Percentiles rank a stretch among this genome's conserved stretches.
phyloP scores from a whole-genome alignment of 495 filamentous ascomycete species.

The Podospora anserina region DNA sequence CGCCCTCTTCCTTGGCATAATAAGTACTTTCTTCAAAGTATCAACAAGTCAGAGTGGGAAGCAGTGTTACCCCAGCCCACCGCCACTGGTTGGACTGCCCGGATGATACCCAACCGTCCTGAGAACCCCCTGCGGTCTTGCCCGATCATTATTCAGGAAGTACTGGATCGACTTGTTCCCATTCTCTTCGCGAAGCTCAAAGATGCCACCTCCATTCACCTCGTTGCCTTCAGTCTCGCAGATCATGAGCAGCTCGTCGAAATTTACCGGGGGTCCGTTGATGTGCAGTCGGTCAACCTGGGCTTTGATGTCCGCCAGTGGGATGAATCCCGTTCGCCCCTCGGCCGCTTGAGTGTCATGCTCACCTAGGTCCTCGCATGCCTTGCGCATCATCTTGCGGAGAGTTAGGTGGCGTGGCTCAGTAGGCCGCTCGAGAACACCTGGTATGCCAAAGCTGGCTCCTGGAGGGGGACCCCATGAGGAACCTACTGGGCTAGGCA shows the following conservation, averaged over 20 bases:
- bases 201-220: conserved; percentile 84
- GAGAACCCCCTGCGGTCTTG: conserved; percentile 27
- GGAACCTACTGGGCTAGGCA: conserved; percentile 16
- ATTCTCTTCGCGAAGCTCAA: conserved; percentile 56
- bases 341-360: conserved; percentile 20
- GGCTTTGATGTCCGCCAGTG: conserved; percentile 60
- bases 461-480: conserved; percentile 30
- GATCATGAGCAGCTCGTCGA: conserved; percentile 78
- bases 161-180: conserved; percentile 58
- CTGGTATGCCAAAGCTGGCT: conserved; percentile 32
- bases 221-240: conserved; percentile 86
- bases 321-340: conserved; percentile 56
- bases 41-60: background rate
- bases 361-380: conserved; percentile 46
- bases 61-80: background rate
- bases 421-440: conserved; percentile 28
- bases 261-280: conserved; percentile 54
- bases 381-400: conserved; percentile 49
- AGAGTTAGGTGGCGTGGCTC: conserved; percentile 43
- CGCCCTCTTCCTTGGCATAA: background rate
- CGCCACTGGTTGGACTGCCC: conserved; percentile 46
- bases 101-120: conserved; percentile 47
- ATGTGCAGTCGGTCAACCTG: conserved; percentile 56
- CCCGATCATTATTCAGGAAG: conserved; percentile 47
- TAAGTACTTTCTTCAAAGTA: background rate